phyloP scores from a whole-genome alignment of 192 early-diverging fungal species.

The Coemansia sp. region DNA sequence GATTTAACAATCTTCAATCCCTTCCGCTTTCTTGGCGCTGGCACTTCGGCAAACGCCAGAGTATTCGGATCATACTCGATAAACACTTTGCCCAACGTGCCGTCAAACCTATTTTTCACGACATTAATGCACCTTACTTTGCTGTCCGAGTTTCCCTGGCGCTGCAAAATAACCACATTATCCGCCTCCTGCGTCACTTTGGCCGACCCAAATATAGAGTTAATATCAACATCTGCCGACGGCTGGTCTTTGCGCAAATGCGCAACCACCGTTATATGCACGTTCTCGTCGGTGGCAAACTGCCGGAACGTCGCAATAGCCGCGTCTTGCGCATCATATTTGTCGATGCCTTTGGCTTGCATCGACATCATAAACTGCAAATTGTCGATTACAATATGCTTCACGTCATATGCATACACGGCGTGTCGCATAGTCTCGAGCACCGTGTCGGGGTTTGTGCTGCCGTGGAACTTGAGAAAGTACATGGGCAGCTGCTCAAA shows the following conservation, averaged over 20 bases:
- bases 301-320: slow-evolving; percentile 62
- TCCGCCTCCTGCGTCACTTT: slow-evolving; percentile 78
- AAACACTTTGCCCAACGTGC: slow-evolving; percentile 61
- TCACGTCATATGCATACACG: slow-evolving; percentile 68
- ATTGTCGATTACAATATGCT: slow-evolving; percentile 72
- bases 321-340: slow-evolving; percentile 69
- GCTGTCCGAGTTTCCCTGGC: slow-evolving; percentile 37
- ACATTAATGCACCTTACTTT: slow-evolving; percentile 59
- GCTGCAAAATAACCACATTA: slow-evolving; percentile 69
- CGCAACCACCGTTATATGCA: slow-evolving; percentile 71
- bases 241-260: slow-evolving; percentile 66
- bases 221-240: slow-evolving; percentile 61
- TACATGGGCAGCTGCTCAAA: slow-evolving; percentile 73
- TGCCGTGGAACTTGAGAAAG: slow-evolving; percentile 74
- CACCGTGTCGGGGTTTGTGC: slow-evolving; percentile 64
- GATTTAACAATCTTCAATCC: slow-evolving; percentile 26
- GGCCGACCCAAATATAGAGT: slow-evolving; percentile 70
- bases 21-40: slow-evolving; percentile 45
- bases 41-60: slow-evolving; percentile 39
- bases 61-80: slow-evolving; percentile 46
- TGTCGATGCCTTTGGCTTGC: slow-evolving; percentile 61
- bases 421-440: slow-evolving; percentile 66
- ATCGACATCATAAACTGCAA: slow-evolving; percentile 75
- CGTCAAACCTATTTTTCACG: slow-evolving; percentile 72
- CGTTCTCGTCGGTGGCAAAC: slow-evolving; percentile 67